phyloP scores from a whole-genome alignment of 306 rosid species.

The Astragalus glycyphyllos region DNA sequence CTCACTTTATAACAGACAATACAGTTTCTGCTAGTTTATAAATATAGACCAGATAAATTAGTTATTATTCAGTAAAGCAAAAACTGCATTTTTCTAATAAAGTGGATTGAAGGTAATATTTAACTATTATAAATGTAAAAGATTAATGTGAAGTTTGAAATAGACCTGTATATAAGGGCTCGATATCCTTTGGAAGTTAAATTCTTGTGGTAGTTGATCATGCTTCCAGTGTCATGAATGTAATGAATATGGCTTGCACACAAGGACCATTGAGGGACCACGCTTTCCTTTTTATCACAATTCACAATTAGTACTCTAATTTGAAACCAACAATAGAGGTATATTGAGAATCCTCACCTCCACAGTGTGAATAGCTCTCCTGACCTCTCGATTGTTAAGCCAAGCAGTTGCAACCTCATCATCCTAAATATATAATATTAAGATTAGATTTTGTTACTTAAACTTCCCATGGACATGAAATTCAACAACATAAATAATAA shows the following conservation, averaged over 20 bases:
- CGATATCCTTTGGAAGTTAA: slow-evolving; percentile 77
- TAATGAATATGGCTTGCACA: slow-evolving; percentile 50
- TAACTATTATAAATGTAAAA: neutral
- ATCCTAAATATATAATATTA: slow-evolving; percentile 51
- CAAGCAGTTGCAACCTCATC: slow-evolving; percentile 7
- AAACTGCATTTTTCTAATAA: no score
- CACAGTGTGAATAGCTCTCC: slow-evolving; percentile 6
- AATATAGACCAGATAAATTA: no score
- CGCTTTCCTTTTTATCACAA: slow-evolving; percentile 23
- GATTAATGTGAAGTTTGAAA: neutral
- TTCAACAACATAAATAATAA: no score
- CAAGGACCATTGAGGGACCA: slow-evolving; percentile 55
- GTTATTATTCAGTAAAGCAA: no score
- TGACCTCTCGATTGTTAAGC: no score
- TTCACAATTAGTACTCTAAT: neutral
- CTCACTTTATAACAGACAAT: no score
- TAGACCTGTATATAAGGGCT: slow-evolving; percentile 83
- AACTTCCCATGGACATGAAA: no score
- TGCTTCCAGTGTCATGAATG: slow-evolving; percentile 70
- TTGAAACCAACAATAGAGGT: no score
- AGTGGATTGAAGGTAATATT: no score
- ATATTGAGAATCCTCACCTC: slow-evolving; percentile 49
- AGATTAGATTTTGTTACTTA: no score
- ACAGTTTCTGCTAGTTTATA: no score
- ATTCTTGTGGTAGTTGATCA: slow-evolving; percentile 83